Evolutionary conservation across 2,329 filamentous ascomycete species (phyloP).

Genomic region (Leptoxyphium fumago): DNA sequence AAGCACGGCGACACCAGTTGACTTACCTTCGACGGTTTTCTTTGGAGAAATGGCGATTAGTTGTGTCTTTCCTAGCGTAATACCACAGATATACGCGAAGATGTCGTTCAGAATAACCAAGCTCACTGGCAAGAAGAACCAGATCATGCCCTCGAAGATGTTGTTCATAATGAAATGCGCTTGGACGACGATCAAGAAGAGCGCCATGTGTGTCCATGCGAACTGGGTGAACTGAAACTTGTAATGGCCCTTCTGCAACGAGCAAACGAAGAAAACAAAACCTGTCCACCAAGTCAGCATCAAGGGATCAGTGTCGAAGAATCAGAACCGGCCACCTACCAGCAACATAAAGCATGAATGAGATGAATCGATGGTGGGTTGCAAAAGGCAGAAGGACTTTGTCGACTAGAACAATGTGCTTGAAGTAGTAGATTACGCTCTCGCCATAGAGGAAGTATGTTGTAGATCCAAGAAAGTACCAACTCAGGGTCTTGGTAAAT

Average conservation of each 20-base stretch:
- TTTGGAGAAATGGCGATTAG: constrained; percentile 97
- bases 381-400: constrained; percentile 83
- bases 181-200: constrained; percentile 94
- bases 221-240: constrained; percentile 99
- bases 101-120: constrained; percentile 98
- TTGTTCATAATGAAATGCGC: constrained; percentile 99
- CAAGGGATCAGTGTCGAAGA: too few relatives aligned
- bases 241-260: constrained; percentile 89
- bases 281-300: constrained; percentile 35
- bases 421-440: constrained; percentile 99
- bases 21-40: constrained; percentile 71
- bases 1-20: neutral
- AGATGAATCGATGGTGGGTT: constrained; percentile 96
- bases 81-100: constrained; percentile 93
- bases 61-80: constrained; percentile 90
- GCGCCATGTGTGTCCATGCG: constrained; percentile 97
- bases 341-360: constrained; percentile 94
- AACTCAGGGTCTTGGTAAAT: constrained; percentile 93
- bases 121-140: constrained; percentile 93
- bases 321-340: constrained; percentile 40
- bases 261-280: constrained; percentile 95
- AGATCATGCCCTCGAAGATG: constrained; percentile 98
- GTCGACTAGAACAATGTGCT: constrained; percentile 93
- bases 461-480: constrained; percentile 97
- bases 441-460: constrained; percentile 99